A percentile compares a stretch with the other conserved stretches of the same genome.
phyloP scores from a whole-genome alignment of 2,329 filamentous ascomycete genomes.

The Trichoderma guizhouense region DNA sequence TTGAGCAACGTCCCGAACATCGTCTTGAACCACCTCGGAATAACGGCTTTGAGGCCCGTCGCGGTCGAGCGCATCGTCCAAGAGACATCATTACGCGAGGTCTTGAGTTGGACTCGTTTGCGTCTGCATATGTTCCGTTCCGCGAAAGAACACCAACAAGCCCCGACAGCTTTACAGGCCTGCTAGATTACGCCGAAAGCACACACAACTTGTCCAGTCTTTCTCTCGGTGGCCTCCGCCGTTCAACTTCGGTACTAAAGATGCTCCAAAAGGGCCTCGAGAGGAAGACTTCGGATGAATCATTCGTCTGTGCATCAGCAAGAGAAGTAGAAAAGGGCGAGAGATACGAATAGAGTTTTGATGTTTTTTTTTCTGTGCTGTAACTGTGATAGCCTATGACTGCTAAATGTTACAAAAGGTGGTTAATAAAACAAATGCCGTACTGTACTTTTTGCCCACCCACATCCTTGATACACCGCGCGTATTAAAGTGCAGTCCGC shows the following conservation, averaged over 20 bases:
- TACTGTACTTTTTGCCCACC: slow-evolving; percentile 2
- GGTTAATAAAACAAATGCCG: neutral
- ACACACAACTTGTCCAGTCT: neutral
- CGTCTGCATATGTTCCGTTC: neutral
- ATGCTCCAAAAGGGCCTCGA: slow-evolving; percentile 3
- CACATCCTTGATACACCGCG: neutral
- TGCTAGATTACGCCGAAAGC: neutral
- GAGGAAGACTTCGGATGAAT: slow-evolving; percentile 19
- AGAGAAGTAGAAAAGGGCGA: slow-evolving; percentile 15
- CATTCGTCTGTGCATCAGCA: slow-evolving; percentile 22
- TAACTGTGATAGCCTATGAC: neutral
- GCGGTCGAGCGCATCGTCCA: neutral
- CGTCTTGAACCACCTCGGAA: neutral
- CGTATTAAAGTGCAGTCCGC: neutral
- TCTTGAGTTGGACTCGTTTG: neutral
- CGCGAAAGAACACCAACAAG: neutral
- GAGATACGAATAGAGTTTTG: neutral
- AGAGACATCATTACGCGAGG: neutral
- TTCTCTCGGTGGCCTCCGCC: neutral
- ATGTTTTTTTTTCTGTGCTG: slow-evolving; percentile 3
- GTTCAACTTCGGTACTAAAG: neutral
- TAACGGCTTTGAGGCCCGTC: neutral
- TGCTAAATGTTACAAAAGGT: neutral
- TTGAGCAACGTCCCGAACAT: neutral
- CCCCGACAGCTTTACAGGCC: neutral